Evolutionary conservation across 176 grass and related monocot species (phyloP).

Genomic region (Thalia dealbata): DNA sequence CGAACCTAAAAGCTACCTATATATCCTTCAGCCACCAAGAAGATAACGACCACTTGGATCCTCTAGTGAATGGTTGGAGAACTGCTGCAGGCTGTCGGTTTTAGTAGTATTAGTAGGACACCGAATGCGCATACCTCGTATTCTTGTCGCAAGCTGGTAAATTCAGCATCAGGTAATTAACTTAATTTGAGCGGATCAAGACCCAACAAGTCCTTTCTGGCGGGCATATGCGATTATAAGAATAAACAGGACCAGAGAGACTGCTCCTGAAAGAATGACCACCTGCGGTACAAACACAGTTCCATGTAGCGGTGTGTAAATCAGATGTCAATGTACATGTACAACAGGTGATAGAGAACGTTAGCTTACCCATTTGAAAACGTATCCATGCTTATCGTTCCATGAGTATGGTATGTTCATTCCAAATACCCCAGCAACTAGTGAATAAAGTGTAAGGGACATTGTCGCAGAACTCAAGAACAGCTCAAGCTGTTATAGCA

Average conservation of each 20-base stretch:
- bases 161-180: too few relatives aligned
- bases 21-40: too few relatives aligned
- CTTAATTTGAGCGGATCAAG: constrained; percentile 24
- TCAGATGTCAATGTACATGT: neutral
- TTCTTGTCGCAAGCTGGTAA: neutral
- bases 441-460: constrained; percentile 68
- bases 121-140: neutral
- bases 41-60: neutral
- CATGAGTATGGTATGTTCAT: constrained; percentile 99
- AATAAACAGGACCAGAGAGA: constrained; percentile 50
- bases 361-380: constrained; percentile 82
- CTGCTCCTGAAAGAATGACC: constrained; percentile 53
- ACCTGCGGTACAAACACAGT: constrained; percentile 35
- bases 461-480: constrained; percentile 94
- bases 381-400: constrained; percentile 55
- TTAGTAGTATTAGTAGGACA: neutral
- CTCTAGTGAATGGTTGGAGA: neutral
- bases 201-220: constrained; percentile 96
- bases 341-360: neutral
- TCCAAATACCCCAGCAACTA: constrained; percentile 88
- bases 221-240: constrained; percentile 84
- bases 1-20: too few relatives aligned
- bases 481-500: constrained; percentile 60
- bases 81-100: neutral
- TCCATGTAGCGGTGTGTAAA: too few relatives aligned